These are phyloP conservation scores for Pichia occidentalis DNA, from an alignment of 805 yeast genomes.

Conservation along the genomic window DNA sequence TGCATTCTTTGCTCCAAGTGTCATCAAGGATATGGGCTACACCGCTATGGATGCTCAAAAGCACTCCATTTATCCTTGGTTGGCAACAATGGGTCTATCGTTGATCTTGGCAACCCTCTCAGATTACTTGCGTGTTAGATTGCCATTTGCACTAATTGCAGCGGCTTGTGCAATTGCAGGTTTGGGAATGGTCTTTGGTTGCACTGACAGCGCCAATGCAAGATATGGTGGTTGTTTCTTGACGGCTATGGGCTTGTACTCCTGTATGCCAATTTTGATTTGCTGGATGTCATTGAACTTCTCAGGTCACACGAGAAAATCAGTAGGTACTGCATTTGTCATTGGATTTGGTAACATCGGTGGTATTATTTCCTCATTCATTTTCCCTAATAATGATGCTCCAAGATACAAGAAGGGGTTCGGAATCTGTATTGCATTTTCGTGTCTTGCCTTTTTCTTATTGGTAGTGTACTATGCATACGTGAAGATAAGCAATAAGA, in stretches of 20 bases:
- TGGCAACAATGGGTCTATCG: slow-evolving; percentile 61
- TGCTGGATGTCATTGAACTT: slow-evolving; percentile 64
- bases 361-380: slow-evolving; percentile 57
- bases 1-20: slow-evolving; percentile 67
- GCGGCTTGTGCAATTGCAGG: slow-evolving; percentile 42
- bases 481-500: slow-evolving; percentile 28
- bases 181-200: slow-evolving; percentile 47
- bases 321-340: slow-evolving; percentile 44
- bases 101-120: slow-evolving; percentile 55
- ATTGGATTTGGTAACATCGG: slow-evolving; percentile 74
- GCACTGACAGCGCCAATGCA: slow-evolving; percentile 30
- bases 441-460: slow-evolving; percentile 35
- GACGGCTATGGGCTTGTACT: slow-evolving; percentile 51
- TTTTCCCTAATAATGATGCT: slow-evolving; percentile 48
- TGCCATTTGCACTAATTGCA: slow-evolving; percentile 35
- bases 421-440: slow-evolving; percentile 42
- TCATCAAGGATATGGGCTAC: slow-evolving; percentile 55
- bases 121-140: slow-evolving; percentile 45
- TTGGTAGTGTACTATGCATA: slow-evolving; percentile 28
- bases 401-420: slow-evolving; percentile 55
- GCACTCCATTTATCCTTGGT: slow-evolving; percentile 83
- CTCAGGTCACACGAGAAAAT: slow-evolving; percentile 56
- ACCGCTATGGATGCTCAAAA: slow-evolving; percentile 69
- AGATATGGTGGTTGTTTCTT: slow-evolving; percentile 64
- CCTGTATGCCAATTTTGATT: slow-evolving; percentile 60